phyloP scores from a whole-genome alignment of 2,329 filamentous ascomycete genomes.

The Dactylellina leptospora region DNA sequence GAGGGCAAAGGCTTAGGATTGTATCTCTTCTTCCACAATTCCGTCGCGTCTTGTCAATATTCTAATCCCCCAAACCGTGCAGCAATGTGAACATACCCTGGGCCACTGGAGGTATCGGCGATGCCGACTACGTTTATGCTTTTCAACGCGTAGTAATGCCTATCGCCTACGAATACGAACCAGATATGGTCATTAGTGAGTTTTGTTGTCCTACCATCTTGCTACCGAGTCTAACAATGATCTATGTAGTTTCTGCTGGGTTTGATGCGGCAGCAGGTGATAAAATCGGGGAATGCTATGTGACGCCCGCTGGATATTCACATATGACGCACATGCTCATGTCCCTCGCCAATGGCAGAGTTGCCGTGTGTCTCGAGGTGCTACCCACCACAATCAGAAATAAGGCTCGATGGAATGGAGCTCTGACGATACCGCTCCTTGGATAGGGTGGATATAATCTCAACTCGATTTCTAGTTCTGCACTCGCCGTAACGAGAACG shows the following conservation, averaged over 20 bases:
- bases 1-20: constrained; percentile 68
- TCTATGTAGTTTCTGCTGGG: constrained; percentile 76
- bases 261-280: constrained; percentile 97
- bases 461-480: constrained; percentile 88
- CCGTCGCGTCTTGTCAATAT: background rate
- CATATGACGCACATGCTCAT: constrained; percentile 99
- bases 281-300: constrained; percentile 89
- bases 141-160: constrained; percentile 98
- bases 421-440: background rate
- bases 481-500: constrained; percentile 87
- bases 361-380: constrained; percentile 87
- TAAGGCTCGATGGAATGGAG: too few species aligned
- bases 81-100: constrained; percentile 75
- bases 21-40: constrained; percentile 58
- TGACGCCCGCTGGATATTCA: constrained; percentile 88
- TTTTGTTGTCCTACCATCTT: background rate
- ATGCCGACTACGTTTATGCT: constrained; percentile 94
- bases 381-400: too few species aligned
- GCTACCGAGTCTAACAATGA: constrained; percentile 10
- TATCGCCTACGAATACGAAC: constrained; percentile 89
- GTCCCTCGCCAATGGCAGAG: constrained; percentile 86
- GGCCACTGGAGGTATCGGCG: constrained; percentile 80
- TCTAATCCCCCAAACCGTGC: constrained; percentile 49
- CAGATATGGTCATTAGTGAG: constrained; percentile 82
- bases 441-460: constrained; percentile 86